These are phyloP conservation scores for Anthoceros angustus DNA, from an alignment of 225 moss, liverwort and hornwort species.

Conservation along the genomic window DNA sequence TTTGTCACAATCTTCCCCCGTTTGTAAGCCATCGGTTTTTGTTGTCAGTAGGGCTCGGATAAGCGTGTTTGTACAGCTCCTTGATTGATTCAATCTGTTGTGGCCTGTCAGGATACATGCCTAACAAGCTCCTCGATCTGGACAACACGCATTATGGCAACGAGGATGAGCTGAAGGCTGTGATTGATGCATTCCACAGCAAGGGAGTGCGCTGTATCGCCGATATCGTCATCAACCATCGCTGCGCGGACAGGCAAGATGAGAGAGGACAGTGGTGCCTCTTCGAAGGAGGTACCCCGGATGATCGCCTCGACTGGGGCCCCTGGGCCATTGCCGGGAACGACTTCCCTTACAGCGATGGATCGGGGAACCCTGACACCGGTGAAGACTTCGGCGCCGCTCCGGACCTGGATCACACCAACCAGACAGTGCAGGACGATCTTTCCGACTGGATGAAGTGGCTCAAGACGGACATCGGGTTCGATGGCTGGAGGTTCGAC, in stretches of 20 bases:
- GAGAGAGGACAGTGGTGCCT: not conserved
- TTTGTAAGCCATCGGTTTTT: no score
- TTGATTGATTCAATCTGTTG: no score
- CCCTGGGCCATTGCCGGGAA: constrained; percentile 3
- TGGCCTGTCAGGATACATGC: not conserved
- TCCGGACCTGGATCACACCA: constrained; percentile 5
- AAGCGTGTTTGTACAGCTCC: no score
- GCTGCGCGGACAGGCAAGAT: constrained; percentile 1
- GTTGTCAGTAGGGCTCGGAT: no score
- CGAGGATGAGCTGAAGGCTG: not conserved
- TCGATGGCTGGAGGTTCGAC: constrained; percentile 4
- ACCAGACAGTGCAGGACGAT: constrained; percentile 4
- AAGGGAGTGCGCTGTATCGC: not conserved
- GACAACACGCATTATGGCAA: not conserved
- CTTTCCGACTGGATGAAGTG: not conserved
- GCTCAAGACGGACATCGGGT: constrained; percentile 1
- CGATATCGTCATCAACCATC: constrained; percentile 3
- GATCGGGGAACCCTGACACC: constrained; percentile 1
- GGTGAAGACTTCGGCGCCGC: not conserved
- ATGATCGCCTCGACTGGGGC: not conserved
- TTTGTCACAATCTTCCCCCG: no score
- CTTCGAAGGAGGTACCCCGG: constrained; percentile 1
- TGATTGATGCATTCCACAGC: not conserved
- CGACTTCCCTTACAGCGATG: not conserved
- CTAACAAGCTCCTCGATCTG: not conserved